phyloP scores from a whole-genome alignment of 768 basidiomycete genomes.

The Coprinellus micaceus region DNA sequence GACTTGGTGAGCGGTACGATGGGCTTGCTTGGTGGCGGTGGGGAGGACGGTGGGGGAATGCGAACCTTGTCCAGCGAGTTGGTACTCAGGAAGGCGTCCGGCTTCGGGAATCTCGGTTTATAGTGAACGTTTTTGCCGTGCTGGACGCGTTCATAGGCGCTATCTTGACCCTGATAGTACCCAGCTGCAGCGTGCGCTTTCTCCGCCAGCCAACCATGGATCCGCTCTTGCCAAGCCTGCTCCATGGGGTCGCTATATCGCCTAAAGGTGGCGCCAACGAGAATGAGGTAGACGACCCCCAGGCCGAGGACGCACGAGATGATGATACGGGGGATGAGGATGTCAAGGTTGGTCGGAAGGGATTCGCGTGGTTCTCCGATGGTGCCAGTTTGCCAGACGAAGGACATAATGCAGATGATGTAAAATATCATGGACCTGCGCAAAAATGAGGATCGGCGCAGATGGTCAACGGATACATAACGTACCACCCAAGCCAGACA shows the following conservation, averaged over 20 bases:
- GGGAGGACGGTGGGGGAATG: no score
- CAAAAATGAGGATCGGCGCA: neutral
- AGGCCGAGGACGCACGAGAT: conserved; percentile 38
- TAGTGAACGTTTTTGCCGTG: no score
- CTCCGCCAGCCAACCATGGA: neutral
- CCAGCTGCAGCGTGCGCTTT: neutral
- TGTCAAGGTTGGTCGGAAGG: conserved; percentile 26
- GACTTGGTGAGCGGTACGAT: no score
- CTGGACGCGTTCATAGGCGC: no score
- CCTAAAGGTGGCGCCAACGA: conserved; percentile 43
- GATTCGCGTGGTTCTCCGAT: conserved; percentile 23
- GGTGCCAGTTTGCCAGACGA: conserved; percentile 59
- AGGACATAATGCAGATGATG: conserved; percentile 51
- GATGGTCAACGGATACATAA: neutral
- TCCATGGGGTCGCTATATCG: conserved; percentile 33
- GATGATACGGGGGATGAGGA: conserved; percentile 36
- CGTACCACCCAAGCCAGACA: conserved; percentile 57
- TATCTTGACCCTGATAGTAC: no score
- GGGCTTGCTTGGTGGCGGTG: no score
- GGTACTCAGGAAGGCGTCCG: no score
- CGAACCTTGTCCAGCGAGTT: no score
- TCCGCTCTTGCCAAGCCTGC: conserved; percentile 8
- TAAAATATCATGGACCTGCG: conserved; percentile 58
- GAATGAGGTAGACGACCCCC: conserved; percentile 40
- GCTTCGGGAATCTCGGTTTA: no score